Conservation (phyloP, 164 flowering plant species). For the Tinospora cordifolia region DNA sequence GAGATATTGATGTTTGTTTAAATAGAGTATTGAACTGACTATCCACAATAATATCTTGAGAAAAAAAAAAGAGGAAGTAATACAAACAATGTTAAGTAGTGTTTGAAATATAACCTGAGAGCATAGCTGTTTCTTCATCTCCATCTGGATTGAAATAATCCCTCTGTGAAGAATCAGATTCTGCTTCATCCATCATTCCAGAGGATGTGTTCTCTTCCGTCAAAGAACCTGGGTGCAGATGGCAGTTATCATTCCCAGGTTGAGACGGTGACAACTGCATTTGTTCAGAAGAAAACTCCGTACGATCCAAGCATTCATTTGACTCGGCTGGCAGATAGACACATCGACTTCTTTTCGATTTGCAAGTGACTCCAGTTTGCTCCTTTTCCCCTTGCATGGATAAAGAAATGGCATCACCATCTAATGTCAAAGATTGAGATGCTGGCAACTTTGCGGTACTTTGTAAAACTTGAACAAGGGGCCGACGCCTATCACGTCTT, state of each 20-base stretch:
- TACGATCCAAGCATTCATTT: constrained; percentile 27
- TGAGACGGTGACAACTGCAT: constrained; percentile 29
- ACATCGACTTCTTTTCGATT: constrained; percentile 51
- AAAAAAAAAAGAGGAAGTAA: not conserved
- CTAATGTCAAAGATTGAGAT: constrained; percentile 24
- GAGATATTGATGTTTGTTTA: not conserved
- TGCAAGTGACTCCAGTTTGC: constrained; percentile 26
- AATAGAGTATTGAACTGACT: not conserved
- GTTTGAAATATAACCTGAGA: constrained; percentile 46
- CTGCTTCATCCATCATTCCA: constrained; percentile 46
- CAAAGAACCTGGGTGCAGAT: constrained; percentile 24
- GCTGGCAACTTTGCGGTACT: constrained; percentile 30
- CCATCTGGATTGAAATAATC: constrained; percentile 45
- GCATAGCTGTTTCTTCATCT: constrained; percentile 35
- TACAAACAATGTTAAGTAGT: not conserved
- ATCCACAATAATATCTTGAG: not conserved
- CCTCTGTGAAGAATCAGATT: constrained; percentile 62
- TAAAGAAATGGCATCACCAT: constrained; percentile 26
- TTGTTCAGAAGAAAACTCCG: constrained; percentile 27
- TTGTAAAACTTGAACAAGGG: constrained; percentile 44
- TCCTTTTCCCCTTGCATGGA: constrained; percentile 34
- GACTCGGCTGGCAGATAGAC: constrained; percentile 40
- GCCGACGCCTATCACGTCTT: constrained; percentile 38
- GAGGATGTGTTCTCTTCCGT: constrained; percentile 35
- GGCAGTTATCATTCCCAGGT: constrained; percentile 16